A percentile compares a stretch with the other conserved stretches of the same genome.
Evolutionary conservation across 2,329 filamentous ascomycete species (phyloP).

Genomic region (Exophiala phaeomuriformis): DNA sequence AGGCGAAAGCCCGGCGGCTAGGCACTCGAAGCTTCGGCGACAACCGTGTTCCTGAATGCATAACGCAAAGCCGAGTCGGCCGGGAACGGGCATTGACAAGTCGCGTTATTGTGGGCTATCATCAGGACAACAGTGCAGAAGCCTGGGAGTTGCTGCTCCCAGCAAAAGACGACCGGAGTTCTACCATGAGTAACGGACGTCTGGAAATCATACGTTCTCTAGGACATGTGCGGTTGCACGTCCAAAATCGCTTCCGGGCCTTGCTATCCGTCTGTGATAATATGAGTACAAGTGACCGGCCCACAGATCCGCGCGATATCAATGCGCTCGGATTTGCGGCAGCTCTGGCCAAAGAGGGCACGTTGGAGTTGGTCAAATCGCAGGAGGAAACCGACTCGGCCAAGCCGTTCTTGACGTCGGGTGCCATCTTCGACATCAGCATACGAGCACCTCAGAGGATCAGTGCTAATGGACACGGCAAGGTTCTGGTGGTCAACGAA

Average conservation of each 20-base stretch:
- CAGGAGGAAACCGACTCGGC: conserved; percentile 18
- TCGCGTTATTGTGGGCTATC: conserved; percentile 19
- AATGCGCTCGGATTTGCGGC: conserved; percentile 15
- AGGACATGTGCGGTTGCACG: conserved; percentile 13
- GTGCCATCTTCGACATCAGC: conserved; percentile 13
- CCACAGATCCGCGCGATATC: conserved; percentile 4
- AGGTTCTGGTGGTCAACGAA: conserved; percentile 73
- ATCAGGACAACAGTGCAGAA: conserved; percentile 11
- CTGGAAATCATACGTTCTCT: conserved; percentile 19
- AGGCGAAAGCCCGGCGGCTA: conserved; percentile 18
- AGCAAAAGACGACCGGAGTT: neutral
- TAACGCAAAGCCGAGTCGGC: conserved; percentile 19
- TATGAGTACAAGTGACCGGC: conserved; percentile 17
- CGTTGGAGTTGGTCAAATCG: conserved; percentile 19
- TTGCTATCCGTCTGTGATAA: conserved; percentile 22
- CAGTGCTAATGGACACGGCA: conserved; percentile 45
- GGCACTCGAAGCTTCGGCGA: conserved; percentile 6
- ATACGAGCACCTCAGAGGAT: conserved; percentile 12
- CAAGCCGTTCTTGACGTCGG: conserved; percentile 16
- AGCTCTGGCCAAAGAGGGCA: conserved; percentile 16
- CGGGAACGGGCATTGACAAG: conserved; percentile 20
- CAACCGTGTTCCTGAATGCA: conserved; percentile 12
- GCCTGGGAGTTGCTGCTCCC: conserved; percentile 21
- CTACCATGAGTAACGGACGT: conserved; percentile 8
- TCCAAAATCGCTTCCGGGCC: conserved; percentile 13